Conservation (phyloP, 2,329 filamentous ascomycete species). For the Zymoseptoria passerinii region DNA sequence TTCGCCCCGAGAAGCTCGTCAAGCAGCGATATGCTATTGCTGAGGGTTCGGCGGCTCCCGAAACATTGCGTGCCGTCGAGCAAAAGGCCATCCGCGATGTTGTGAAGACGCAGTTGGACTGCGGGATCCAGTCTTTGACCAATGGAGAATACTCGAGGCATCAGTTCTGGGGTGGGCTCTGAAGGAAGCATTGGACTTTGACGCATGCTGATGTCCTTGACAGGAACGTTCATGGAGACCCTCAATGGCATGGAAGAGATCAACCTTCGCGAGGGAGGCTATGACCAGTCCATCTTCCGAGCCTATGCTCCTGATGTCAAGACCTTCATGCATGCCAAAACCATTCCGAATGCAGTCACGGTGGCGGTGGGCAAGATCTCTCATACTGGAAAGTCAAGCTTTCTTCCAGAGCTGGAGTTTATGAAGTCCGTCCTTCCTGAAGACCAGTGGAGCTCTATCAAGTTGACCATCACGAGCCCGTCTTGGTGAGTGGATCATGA, state of each 20-base stretch:
- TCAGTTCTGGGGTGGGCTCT: constrained; percentile 21
- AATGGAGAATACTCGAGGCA: constrained; percentile 29
- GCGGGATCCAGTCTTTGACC: constrained; percentile 26
- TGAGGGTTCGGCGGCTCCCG: constrained; percentile 18
- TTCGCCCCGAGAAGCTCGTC: constrained; percentile 56
- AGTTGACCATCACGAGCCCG: constrained; percentile 28
- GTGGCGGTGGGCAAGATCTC: constrained; percentile 52
- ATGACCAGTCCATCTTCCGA: constrained; percentile 46
- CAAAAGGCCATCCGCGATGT: constrained; percentile 27
- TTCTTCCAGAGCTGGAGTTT: constrained; percentile 52
- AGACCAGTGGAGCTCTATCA: constrained; percentile 56
- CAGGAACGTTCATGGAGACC: constrained; percentile 28
- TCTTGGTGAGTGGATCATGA: constrained; percentile 25
- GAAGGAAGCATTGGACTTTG: neutral
- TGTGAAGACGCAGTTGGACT: constrained; percentile 28
- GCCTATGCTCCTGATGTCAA: constrained; percentile 54
- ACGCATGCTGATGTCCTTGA: neutral
- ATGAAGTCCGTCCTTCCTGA: constrained; percentile 52
- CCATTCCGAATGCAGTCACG: constrained; percentile 49
- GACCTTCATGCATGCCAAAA: constrained; percentile 51
- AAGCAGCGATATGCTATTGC: constrained; percentile 47
- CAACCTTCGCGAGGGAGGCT: constrained; percentile 29
- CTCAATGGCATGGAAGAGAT: constrained; percentile 42
- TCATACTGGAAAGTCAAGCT: constrained; percentile 47
- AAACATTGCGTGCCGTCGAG: constrained; percentile 25